phyloP scores from a whole-genome alignment of 2,329 filamentous ascomycete species.

The Cercospora canescens region DNA sequence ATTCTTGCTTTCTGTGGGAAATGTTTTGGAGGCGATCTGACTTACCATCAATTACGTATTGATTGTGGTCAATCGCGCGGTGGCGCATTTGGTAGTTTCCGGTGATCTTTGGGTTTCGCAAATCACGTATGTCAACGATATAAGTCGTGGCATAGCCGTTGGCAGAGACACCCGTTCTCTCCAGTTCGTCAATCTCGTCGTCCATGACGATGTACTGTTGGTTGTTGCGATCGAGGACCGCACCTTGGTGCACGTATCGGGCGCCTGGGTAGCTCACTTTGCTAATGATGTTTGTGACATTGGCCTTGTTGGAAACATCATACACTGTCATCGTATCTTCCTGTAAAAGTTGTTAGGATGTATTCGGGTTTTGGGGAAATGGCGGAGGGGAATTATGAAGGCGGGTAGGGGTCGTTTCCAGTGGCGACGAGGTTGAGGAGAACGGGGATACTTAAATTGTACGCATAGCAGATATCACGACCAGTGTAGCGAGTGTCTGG shows the following conservation, averaged over 20 bases:
- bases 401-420: too few species aligned
- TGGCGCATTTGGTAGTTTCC: slow-evolving; percentile 39
- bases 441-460: slow-evolving; percentile 36
- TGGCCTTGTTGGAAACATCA: slow-evolving; percentile 45
- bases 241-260: slow-evolving; percentile 55
- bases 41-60: slow-evolving; percentile 39
- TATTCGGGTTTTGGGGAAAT: not conserved
- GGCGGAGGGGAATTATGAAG: too few species aligned
- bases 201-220: slow-evolving; percentile 52
- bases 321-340: slow-evolving; percentile 48
- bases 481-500: slow-evolving; percentile 47
- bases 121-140: slow-evolving; percentile 51
- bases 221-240: slow-evolving; percentile 44
- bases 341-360: not conserved
- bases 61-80: slow-evolving; percentile 43
- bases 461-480: slow-evolving; percentile 53
- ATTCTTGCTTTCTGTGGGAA: too few species aligned
- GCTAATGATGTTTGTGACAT: slow-evolving; percentile 43
- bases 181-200: slow-evolving; percentile 54
- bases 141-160: slow-evolving; percentile 39
- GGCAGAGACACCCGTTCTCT: not conserved
- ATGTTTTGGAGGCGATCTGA: too few species aligned
- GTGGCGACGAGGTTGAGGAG: not conserved
- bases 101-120: slow-evolving; percentile 44
- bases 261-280: slow-evolving; percentile 50